Base-by-base conservation (phyloP, 179 eudicot genomes). In the Beta corolliflora region DNA sequence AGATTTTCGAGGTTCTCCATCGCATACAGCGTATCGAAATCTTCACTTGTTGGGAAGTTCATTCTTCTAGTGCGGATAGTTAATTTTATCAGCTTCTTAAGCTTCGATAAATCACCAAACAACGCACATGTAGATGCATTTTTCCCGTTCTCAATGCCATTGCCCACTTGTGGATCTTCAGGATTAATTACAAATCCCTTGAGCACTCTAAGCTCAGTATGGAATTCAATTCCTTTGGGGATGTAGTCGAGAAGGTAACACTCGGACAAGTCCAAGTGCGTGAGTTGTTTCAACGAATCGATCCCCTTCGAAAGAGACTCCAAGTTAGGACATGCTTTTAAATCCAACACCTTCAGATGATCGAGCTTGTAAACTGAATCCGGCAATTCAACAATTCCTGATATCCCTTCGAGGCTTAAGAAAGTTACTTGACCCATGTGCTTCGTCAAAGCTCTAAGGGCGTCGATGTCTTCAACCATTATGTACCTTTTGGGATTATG, bases 201-300 rank as follows among this genome's bases (percentile, higher is more conserved):
- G 10, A 79, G 82, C 46, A 71, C 71, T 55, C 41, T 50, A 2
- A 79, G 82, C 53, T 71, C 36, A 44, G 46, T 36, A 9, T 71
- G 9, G 1, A 5, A 14, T 6, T 25, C 44, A 23, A 79, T 48
- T 29, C 45, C 77, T 9, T 4, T 9, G 3, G 82, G 82, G 8
- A 71, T 44, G 60, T 59, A 68, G 25, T 71, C 77, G 41, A 71
- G 64, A 19, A 68, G 36, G 52, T 78, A 78, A 58, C 81, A 78
- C 75, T 66, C 60, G 0, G 81, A 78, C 66, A 78, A 78, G 53
- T 78, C 81, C 36, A 78, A 68, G 72, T 78, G 73, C 12, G 75
- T 68, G 9, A 78, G 81, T 3, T 56, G 23, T 15, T 14, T 12
- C 41, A 78, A 16, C 2, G 75, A 68, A 0, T 31, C 52, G 11